Conservation (phyloP, 495 filamentous ascomycete genomes). For the Chaetomium tenue region DNA sequence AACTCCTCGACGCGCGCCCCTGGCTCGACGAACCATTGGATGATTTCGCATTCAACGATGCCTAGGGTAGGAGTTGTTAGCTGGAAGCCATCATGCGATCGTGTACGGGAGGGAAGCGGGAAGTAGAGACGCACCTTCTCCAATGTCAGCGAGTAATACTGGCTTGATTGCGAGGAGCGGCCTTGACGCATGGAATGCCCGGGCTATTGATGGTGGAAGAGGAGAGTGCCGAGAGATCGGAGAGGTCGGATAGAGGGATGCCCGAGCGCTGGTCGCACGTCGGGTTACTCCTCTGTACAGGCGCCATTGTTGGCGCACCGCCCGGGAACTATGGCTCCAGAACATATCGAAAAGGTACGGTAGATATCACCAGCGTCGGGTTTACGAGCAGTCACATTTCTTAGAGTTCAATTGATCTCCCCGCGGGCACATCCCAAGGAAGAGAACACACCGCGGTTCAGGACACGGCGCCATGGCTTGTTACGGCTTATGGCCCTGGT, state of each 20-base stretch:
- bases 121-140: slow-evolving; percentile 66
- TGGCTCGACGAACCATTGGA: slow-evolving; percentile 99
- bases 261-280: slow-evolving; percentile 23
- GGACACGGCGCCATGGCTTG: slow-evolving; percentile 26
- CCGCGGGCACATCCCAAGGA: slow-evolving; percentile 1
- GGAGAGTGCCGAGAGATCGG: not conserved
- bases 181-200: slow-evolving; percentile 61
- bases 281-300: slow-evolving; percentile 37
- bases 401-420: slow-evolving; percentile 22
- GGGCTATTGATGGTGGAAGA: slow-evolving; percentile 33
- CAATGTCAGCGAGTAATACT: slow-evolving; percentile 91
- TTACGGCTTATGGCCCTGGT: slow-evolving; percentile 32
- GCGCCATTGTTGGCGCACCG: slow-evolving; percentile 44
- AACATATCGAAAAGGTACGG: slow-evolving; percentile 39
- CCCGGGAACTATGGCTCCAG: slow-evolving; percentile 45
- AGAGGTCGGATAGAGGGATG: not conserved
- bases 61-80: slow-evolving; percentile 50
- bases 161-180: slow-evolving; percentile 68
- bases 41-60: slow-evolving; percentile 96
- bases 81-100: too few species aligned
- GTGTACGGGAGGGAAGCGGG: not conserved
- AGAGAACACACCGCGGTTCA: not conserved
- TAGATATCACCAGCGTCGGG: slow-evolving; percentile 16
- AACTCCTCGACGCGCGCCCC: slow-evolving; percentile 96
- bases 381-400: slow-evolving; percentile 24